phyloP scores from a whole-genome alignment of 192 early-diverging fungal species.

The Rhizophagus sp. region DNA sequence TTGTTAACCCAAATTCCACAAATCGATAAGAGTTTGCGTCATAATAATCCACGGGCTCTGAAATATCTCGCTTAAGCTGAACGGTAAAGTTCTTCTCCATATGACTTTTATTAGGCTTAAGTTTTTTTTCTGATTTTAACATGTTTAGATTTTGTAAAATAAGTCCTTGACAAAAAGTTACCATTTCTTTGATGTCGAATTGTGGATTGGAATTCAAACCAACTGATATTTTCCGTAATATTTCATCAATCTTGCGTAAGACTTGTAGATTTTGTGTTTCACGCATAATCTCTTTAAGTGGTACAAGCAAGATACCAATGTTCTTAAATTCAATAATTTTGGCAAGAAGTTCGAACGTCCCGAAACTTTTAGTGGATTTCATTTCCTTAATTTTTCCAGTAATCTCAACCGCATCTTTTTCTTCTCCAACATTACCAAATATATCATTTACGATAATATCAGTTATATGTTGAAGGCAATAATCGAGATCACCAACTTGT shows the following conservation, averaged over 20 bases:
- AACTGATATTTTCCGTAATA: conserved; percentile 69
- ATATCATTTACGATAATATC: conserved; percentile 84
- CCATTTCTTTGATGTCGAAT: conserved; percentile 64
- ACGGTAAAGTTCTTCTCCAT: conserved; percentile 74
- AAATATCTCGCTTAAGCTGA: conserved; percentile 63
- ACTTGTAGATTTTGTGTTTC: conserved; percentile 81
- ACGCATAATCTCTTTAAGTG: conserved; percentile 84
- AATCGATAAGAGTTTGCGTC: conserved; percentile 87
- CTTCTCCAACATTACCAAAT: conserved; percentile 87
- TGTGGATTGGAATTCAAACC: conserved; percentile 80
- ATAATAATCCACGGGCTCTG: conserved; percentile 72
- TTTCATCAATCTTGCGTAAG: conserved; percentile 75
- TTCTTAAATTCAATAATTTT: conserved; percentile 67
- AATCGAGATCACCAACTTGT: conserved; percentile 74
- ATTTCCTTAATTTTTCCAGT: conserved; percentile 90
- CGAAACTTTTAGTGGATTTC: conserved; percentile 79
- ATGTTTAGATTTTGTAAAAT: conserved; percentile 85
- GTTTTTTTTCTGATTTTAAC: conserved; percentile 61
- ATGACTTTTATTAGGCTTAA: conserved; percentile 50
- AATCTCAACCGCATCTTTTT: conserved; percentile 90
- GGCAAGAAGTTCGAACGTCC: conserved; percentile 85
- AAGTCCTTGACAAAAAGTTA: conserved; percentile 84
- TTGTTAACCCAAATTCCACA: conserved; percentile 89
- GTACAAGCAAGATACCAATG: conserved; percentile 72
- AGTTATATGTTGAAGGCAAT: conserved; percentile 70